These are phyloP conservation scores for Tuber borchii DNA, from an alignment of 495 filamentous ascomycete genomes.

Conservation along the genomic window DNA sequence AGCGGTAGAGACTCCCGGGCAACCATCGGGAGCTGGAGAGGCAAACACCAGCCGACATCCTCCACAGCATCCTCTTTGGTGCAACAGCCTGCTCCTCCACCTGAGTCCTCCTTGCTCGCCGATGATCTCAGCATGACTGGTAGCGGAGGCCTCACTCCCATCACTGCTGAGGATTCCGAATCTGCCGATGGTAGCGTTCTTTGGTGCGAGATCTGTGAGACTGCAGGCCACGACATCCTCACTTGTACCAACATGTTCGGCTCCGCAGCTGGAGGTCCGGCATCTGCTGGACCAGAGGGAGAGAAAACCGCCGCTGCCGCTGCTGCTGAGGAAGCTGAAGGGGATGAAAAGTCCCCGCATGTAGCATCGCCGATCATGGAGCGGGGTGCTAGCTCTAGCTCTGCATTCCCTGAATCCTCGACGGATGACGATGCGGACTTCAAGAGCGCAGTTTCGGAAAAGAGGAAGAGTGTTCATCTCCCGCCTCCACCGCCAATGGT, in stretches of 20 bases:
- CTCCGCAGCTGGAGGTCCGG: constrained; percentile 39
- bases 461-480: constrained; percentile 40
- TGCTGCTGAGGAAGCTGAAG: constrained; percentile 12
- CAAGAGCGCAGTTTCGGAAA: constrained; percentile 26
- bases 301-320: constrained; percentile 23
- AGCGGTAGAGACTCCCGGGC: constrained; percentile 28
- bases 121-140: constrained; percentile 9
- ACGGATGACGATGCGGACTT: constrained; percentile 14
- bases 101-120: neutral
- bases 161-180: constrained; percentile 30
- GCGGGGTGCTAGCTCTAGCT: neutral
- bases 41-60: constrained; percentile 8
- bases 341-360: constrained; percentile 17
- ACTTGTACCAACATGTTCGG: constrained; percentile 86
- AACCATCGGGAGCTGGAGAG: constrained; percentile 42
- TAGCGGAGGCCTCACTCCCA: constrained; percentile 30
- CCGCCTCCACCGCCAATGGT: constrained; percentile 35
- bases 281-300: constrained; percentile 37
- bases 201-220: constrained; percentile 97
- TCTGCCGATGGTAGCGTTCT: constrained; percentile 42
- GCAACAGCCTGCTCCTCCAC: neutral
- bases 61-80: neutral
- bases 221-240: constrained; percentile 85
- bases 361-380: constrained; percentile 21
- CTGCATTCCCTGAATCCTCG: neutral